Evolutionary conservation across 108 stramenopile genomes (phyloP).

Genomic region (Mediolabrus comicus): DNA sequence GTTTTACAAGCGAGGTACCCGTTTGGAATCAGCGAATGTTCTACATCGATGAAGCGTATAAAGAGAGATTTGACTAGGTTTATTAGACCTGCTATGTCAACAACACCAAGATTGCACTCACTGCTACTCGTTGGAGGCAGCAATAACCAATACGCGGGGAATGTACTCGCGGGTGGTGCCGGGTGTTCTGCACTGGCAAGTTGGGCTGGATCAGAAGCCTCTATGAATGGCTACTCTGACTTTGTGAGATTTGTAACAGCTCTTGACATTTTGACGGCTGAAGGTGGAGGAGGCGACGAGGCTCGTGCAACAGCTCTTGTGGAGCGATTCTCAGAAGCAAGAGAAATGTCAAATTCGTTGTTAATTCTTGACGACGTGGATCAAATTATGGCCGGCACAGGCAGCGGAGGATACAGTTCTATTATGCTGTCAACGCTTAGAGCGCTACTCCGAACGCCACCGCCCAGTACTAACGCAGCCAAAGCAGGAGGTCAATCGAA

Average conservation of each 20-base stretch:
- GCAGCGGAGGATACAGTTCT: slow-evolving; percentile 64
- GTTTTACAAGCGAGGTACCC: slow-evolving; percentile 63
- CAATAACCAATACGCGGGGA: slow-evolving; percentile 29
- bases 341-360: slow-evolving; percentile 62
- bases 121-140: slow-evolving; percentile 65
- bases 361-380: slow-evolving; percentile 80
- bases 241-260: slow-evolving; percentile 74
- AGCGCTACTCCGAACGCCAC: slow-evolving; percentile 71
- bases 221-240: slow-evolving; percentile 51
- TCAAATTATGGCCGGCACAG: slow-evolving; percentile 65
- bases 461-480: slow-evolving; percentile 39
- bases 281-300: slow-evolving; percentile 60
- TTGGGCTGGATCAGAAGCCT: slow-evolving; percentile 70
- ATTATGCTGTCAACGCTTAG: slow-evolving; percentile 78
- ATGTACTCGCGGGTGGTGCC: slow-evolving; percentile 14
- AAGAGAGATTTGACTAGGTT: slow-evolving; percentile 66
- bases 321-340: slow-evolving; percentile 64
- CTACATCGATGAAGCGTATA: slow-evolving; percentile 57
- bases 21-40: slow-evolving; percentile 59
- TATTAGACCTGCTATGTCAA: slow-evolving; percentile 39
- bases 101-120: slow-evolving; percentile 49
- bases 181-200: slow-evolving; percentile 60
- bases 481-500: slow-evolving; percentile 57
- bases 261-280: slow-evolving; percentile 60
- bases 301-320: slow-evolving; percentile 73